These are phyloP conservation scores for Chenopodium quinoa DNA, from an alignment of 148 eudicot genomes.

Conservation along the genomic window DNA sequence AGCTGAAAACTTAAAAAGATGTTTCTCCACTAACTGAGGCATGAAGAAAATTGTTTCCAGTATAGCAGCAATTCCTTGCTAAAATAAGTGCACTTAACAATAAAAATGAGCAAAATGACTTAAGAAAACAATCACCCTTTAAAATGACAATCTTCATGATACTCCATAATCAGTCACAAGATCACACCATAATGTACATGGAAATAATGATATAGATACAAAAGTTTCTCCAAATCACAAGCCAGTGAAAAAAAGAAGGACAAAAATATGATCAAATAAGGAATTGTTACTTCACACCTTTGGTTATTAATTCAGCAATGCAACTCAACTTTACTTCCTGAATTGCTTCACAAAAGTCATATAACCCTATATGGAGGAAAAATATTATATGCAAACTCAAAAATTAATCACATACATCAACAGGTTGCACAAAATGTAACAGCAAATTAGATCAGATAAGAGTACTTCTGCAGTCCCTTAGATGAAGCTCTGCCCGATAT, in stretches of 20 bases:
- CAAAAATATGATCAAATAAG: neutral
- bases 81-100: conserved; percentile 1
- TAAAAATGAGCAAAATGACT: neutral
- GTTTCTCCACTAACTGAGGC: neutral
- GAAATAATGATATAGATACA: neutral
- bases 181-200: neutral
- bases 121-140: too few species aligned
- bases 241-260: neutral
- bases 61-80: conserved; percentile 7
- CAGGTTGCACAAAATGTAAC: too few species aligned
- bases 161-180: neutral
- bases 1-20: neutral
- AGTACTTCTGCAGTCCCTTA: neutral
- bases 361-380: too few species aligned
- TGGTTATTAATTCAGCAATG: neutral
- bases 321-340: neutral
- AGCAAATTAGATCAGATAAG: too few species aligned
- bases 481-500: too few species aligned
- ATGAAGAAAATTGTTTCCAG: conserved; percentile 1
- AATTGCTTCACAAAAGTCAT: too few species aligned
- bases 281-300: conserved; percentile 30
- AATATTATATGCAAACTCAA: too few species aligned
- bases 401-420: too few species aligned
- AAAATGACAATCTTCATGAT: neutral
- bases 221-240: neutral